Base-by-base conservation (phyloP, 2,329 filamentous ascomycete species). In the Cytospora paraplurivora region DNA sequence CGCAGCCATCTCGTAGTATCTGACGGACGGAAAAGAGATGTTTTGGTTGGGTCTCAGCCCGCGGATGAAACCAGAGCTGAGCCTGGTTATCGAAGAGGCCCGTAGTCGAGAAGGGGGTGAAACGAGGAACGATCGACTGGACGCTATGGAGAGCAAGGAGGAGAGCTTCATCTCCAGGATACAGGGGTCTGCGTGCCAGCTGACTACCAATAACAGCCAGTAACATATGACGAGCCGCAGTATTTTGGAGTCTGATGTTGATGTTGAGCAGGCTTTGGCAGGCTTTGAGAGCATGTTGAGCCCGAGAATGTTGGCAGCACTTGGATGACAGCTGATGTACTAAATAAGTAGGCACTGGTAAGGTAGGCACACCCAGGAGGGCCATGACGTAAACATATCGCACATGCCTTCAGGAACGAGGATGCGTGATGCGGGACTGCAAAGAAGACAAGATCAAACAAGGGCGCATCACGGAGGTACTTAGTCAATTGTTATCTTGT, bases 1-100 rank as follows among this genome's bases (percentile, higher is more conserved):
- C 10, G 64, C 32, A 13, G 50, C 33, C 61, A 63, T 61, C 37
- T 59, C 13, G 35, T 37, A 2, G 12, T 35, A 13, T n/a, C 12
- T 33, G 41, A 21, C 1, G 33, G 11, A 1, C 4, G 2, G 2
- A 13, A 37, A 15, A 32, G 6, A 12, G 21, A 10, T n/a, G 3
- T 0, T 55, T 0, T 2, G 32, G 11, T 35, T 44, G 27, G n/a
- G 15, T 19, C 2, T 10, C 12, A 41, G 6, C 7, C 27, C 49
- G 10, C 7, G 35, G 15, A n/a, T 32, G 56, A 15, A n/a, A 27
- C 10, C 34, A 53, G 38, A 51, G 12, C 8, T 34, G 27, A 32
- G 1, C 12, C 34, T 50, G 19, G 15, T 11, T 3, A 8, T 32
- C 17, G 54, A 55, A 11, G 32, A 1, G 3, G 13, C 11, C 1